Percentiles rank a stretch among this genome's conserved stretches.
These are phyloP conservation scores for Setaria viridis DNA, from an alignment of 202 grass and related monocot species.

Conservation along the genomic window DNA sequence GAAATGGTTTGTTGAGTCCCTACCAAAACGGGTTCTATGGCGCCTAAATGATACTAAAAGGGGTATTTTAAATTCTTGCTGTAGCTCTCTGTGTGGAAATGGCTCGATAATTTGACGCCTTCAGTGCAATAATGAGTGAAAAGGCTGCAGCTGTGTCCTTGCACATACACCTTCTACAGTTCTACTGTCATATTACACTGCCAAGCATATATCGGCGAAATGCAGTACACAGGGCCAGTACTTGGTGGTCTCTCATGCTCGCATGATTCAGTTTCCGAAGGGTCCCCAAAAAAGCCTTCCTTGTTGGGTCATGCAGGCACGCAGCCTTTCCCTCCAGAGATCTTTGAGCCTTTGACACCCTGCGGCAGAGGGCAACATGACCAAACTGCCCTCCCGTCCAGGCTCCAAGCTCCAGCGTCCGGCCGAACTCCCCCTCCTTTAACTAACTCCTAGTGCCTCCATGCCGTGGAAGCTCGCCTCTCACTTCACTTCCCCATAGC, in stretches of 20 bases:
- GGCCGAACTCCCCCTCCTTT: background rate
- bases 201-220: background rate
- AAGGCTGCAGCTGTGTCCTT: background rate
- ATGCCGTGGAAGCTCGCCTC: constrained; percentile 34
- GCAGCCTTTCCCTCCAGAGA: constrained; percentile 48
- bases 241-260: background rate
- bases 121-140: background rate
- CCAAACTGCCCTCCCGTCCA: constrained; percentile 39
- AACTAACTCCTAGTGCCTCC: constrained; percentile 40
- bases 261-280: constrained; percentile 32
- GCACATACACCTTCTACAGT: background rate
- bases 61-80: too few relatives aligned
- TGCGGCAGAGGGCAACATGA: constrained; percentile 23
- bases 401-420: background rate
- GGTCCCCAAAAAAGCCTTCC: constrained; percentile 40
- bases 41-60: too few relatives aligned
- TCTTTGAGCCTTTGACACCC: constrained; percentile 29
- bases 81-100: too few relatives aligned
- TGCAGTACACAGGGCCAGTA: background rate
- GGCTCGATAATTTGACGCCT: background rate
- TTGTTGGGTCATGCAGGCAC: constrained; percentile 48
- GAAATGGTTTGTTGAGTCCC: too few relatives aligned
- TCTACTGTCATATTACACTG: background rate
- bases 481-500: background rate
- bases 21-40: too few relatives aligned